Evolutionary conservation across 139 green algal genomes (phyloP).

Genomic region (Coelastrella sp.): DNA sequence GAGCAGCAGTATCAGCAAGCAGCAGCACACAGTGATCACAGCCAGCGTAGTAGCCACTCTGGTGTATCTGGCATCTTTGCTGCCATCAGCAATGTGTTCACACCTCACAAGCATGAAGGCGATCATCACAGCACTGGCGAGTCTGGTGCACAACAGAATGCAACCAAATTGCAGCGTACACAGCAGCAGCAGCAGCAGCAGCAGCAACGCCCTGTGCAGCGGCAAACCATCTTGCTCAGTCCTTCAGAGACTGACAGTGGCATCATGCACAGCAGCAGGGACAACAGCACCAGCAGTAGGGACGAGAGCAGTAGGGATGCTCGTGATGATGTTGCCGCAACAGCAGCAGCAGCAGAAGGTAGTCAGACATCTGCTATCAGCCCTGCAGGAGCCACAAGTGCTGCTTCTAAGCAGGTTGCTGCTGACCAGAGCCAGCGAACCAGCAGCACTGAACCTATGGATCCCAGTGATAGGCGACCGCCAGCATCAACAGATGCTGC

Average conservation of each 20-base stretch:
- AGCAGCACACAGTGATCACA: background rate
- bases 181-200: slow-evolving; percentile 32
- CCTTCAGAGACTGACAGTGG: background rate
- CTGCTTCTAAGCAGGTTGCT: no score
- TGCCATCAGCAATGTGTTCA: background rate
- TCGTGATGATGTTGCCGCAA: background rate
- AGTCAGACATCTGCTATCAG: no score
- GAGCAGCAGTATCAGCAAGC: background rate
- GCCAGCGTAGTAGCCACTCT: background rate
- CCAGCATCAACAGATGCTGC: no score
- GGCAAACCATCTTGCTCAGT: background rate
- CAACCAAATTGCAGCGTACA: background rate
- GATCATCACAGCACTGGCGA: background rate
- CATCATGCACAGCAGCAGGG: background rate
- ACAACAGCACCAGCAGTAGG: background rate
- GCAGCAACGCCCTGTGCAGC: background rate
- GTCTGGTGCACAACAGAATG: background rate
- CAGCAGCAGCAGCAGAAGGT: slow-evolving; percentile 18
- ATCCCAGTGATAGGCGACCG: no score
- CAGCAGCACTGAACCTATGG: no score
- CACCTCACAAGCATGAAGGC: background rate
- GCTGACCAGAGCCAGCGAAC: background rate
- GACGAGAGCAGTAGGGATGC: background rate
- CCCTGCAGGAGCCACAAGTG: no score
- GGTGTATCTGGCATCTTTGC: background rate